A percentile compares a stretch with the other conserved stretches of the same genome.
Evolutionary conservation across 2,329 filamentous ascomycete genomes (phyloP).

Genomic region (Apiospora arundinis): DNA sequence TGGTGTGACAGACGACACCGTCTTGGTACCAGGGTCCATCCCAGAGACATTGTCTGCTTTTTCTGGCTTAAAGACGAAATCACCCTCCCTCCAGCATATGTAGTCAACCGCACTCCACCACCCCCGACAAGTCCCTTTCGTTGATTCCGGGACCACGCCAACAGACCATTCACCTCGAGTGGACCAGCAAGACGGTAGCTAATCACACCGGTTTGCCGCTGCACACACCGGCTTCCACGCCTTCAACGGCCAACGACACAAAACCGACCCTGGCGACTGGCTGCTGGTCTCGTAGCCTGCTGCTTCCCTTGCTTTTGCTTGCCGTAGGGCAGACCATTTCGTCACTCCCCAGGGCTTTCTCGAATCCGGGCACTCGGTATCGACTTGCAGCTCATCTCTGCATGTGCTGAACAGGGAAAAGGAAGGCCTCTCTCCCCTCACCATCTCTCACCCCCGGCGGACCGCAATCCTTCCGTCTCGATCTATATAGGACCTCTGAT

Average conservation of each 20-base stretch:
- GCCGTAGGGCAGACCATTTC: constrained; percentile 11
- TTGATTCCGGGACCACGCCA: neutral
- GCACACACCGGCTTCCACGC: constrained; percentile 14
- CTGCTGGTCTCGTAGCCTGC: neutral
- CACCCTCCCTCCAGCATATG: constrained; percentile 12
- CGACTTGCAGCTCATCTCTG: constrained; percentile 3
- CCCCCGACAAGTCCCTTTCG: constrained; percentile 5
- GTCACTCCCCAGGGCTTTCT: neutral
- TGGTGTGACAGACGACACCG: constrained; percentile 8
- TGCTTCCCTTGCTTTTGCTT: constrained; percentile 15
- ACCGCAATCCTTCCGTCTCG: neutral
- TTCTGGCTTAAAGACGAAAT: constrained; percentile 15
- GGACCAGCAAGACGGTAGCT: constrained; percentile 15
- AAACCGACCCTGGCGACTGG: neutral
- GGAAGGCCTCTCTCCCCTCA: neutral
- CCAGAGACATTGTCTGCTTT: constrained; percentile 18
- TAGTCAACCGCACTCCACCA: constrained; percentile 17
- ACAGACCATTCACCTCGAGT: neutral
- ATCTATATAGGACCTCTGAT: constrained; percentile 10
- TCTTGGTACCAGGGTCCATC: constrained; percentile 15
- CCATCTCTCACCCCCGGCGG: neutral
- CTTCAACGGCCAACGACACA: constrained; percentile 14
- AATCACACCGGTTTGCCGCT: constrained; percentile 20
- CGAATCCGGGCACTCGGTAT: constrained; percentile 22
- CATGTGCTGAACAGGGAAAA: constrained; percentile 10